Base-by-base conservation (phyloP, 306 rosid genomes). In the Glycine tomentella region DNA sequence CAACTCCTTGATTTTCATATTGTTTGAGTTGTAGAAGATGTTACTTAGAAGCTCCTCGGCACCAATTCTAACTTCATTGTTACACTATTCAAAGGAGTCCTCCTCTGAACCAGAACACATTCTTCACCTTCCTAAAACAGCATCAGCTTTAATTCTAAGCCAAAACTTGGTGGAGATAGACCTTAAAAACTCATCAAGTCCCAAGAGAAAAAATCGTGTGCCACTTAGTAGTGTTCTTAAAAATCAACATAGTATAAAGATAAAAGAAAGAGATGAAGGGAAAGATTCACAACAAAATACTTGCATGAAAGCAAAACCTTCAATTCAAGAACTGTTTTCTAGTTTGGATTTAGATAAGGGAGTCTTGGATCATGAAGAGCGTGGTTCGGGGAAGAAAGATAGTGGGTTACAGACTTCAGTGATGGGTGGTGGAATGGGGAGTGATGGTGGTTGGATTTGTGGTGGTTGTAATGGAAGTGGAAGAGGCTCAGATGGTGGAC, bases 31-130 rank as follows among this genome's bases (percentile, higher is more conserved):
- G 6, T 42, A 7, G 38, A 89, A 55, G 68, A 92, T 95, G 97
- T 84, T 88, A 71, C 91, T 90, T 38, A 85, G 93, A 85, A 93
- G 92, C 76, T 89, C 89, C 31, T 91, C 92, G 0, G 50, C 97
- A 12, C 93, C 95, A 40, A 83, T 89, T 81, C 86, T 69, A 78
- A 87, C 86, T 49, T 91, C 98, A 67, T 80, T 88, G 86, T 40
- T 80, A 11, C 84, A 72, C 51, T 89, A 76, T 75, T 81, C 81
- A 72, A 88, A 75, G 58, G 91, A 75, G 2, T 69, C 88, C 9
- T 84, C 84, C 63, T 65, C 77, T 1, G 95, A 89, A 33, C 61
- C 85, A 15, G 90, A 88, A 38, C 81, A 69, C 2, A 9, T 68
- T 78, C 84, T 83, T 75, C 87, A 84, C 1, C 88, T 89, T 67